Evolutionary conservation across 2,329 filamentous ascomycete species (phyloP).

Genomic region (Phoma sp.): DNA sequence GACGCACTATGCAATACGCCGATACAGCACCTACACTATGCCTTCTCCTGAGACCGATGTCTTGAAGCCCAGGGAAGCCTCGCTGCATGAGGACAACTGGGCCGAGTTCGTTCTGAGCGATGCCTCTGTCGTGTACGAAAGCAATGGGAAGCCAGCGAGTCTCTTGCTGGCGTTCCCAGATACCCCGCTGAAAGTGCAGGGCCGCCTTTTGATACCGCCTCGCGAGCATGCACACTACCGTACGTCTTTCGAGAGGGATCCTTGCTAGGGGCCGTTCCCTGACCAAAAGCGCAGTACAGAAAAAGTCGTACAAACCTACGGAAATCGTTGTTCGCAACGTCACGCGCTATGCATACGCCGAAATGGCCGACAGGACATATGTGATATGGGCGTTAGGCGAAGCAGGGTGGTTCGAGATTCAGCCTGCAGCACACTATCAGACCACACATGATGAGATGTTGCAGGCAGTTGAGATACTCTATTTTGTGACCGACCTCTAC

Average conservation of each 20-base stretch:
- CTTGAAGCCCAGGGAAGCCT: conserved; percentile 50
- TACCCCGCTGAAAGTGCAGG: conserved; percentile 67
- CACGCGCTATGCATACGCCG: conserved; percentile 54
- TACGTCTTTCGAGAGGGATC: conserved; percentile 22
- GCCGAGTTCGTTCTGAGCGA: conserved; percentile 67
- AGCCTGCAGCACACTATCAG: conserved; percentile 63
- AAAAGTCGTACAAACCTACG: conserved; percentile 40
- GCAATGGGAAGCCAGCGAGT: conserved; percentile 59
- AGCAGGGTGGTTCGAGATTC: conserved; percentile 72
- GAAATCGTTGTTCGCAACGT: conserved; percentile 63
- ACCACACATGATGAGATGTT: conserved; percentile 65
- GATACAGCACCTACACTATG: conserved; percentile 26
- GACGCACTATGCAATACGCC: conserved; percentile 8
- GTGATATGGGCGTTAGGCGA: conserved; percentile 70
- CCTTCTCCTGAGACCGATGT: conserved; percentile 43
- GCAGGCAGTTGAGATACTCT: conserved; percentile 69
- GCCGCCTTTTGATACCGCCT: conserved; percentile 56
- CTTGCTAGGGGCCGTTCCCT: neutral
- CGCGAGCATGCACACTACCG: conserved; percentile 37
- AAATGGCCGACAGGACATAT: conserved; percentile 61
- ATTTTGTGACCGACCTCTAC: conserved; percentile 66
- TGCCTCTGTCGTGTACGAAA: conserved; percentile 65
- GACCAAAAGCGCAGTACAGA: conserved; percentile 32
- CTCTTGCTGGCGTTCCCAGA: conserved; percentile 65
- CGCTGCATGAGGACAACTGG: conserved; percentile 58